Evolutionary conservation across 2,329 filamentous ascomycete genomes (phyloP), one percentile per base, ranked within the genome.

Genomic region (Talaromyces marneffei): DNA sequence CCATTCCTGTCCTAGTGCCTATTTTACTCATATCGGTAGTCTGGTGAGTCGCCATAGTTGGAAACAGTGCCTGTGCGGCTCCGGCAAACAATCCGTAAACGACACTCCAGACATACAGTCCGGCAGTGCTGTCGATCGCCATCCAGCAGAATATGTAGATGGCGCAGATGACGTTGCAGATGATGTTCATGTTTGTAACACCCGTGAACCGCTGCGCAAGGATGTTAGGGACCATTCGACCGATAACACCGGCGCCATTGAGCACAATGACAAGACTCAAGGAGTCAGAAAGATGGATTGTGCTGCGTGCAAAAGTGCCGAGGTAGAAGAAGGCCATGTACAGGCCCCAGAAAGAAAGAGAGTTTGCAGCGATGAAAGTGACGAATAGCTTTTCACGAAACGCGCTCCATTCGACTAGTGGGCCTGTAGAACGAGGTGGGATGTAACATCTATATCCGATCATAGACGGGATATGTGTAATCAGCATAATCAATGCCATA

Each of bases 31-130:
- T 60, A 67, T 85, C 56, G 78, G 0, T 76, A 76, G 1, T 80
- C 83, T 62, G 85, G 72, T 46, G 80, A 82, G 81, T 82, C 39
- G 88, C 68, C 0, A 82, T 83, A 0, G 86, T 85, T 0, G 88
- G 87, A 66, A 90, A 89, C 12, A 91, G 71, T 4, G 57, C 57
- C 53, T 60, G 57, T 3, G 58, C 53, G 23, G 57, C 58, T 8
- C 57, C 62, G 4, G 52, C 57, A 20, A 57, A 40, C 3, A 61
- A n/a, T 20, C 62, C 62, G 16, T 63, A 61, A 18, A 58, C 52
- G 31, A 58, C 58, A 16, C 58, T 46, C 54, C 57, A 63, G 6
- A n/a, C 58, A 54, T 61, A 63, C 18, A 63, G 37, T 1, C 58
- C 62, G 2, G 53, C 23, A 10, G 33, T 31, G 31, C n/a, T 58